Conservation (phyloP, 305 asterid species). For the Fraxinus angustifolia region DNA sequence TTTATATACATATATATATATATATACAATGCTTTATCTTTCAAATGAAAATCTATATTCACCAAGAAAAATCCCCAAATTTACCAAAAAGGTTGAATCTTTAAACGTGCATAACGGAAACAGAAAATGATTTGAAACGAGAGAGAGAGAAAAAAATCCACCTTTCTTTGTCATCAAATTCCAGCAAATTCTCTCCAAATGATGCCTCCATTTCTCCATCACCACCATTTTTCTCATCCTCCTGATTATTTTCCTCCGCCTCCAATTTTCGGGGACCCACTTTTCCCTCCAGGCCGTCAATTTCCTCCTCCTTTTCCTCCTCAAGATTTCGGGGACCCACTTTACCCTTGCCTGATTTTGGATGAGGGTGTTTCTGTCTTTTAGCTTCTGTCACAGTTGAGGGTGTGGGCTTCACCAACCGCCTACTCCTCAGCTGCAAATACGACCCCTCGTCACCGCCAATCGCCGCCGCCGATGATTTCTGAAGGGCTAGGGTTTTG, state of each 20-base stretch:
- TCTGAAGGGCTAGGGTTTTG: constrained; percentile 31
- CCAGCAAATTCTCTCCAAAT: constrained; percentile 27
- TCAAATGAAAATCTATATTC: neutral
- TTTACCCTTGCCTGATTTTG: neutral
- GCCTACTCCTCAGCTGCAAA: constrained; percentile 35
- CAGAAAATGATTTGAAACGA: neutral
- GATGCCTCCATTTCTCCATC: constrained; percentile 17
- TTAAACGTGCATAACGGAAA: neutral
- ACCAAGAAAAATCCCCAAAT: neutral
- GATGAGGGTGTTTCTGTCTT: constrained; percentile 14
- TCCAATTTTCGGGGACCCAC: neutral
- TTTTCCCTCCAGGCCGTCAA: neutral
- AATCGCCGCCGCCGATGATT: constrained; percentile 6
- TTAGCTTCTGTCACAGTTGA: constrained; percentile 8
- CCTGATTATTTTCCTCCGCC: constrained; percentile 7
- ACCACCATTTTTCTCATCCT: neutral
- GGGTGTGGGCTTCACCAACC: constrained; percentile 21
- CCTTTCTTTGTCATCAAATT: constrained; percentile 28
- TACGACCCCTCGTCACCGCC: constrained; percentile 26
- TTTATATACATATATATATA: no score
- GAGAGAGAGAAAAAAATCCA: neutral
- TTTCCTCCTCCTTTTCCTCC: neutral
- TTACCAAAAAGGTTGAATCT: neutral
- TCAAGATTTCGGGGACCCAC: neutral
- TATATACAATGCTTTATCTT: neutral